phyloP scores from a whole-genome alignment of 495 filamentous ascomycete species.

The Podospora anserina region DNA sequence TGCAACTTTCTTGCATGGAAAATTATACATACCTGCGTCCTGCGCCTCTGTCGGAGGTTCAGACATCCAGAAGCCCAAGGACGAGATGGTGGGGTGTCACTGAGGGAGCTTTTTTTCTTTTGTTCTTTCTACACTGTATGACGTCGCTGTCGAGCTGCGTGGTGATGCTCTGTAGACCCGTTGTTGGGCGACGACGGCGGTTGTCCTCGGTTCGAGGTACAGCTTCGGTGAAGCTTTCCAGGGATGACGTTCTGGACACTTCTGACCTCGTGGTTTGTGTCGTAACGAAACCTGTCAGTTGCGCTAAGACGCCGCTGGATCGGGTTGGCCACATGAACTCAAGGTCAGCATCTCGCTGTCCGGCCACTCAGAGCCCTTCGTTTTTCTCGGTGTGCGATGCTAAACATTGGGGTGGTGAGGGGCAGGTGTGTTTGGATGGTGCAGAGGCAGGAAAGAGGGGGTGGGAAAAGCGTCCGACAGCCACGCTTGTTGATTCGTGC shows the following conservation, averaged over 20 bases:
- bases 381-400: slow-evolving; percentile 19
- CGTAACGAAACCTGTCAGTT: slow-evolving; percentile 12
- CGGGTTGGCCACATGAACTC: slow-evolving; percentile 33
- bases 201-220: background rate
- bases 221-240: background rate
- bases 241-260: background rate
- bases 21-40: background rate
- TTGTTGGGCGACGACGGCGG: background rate
- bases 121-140: background rate
- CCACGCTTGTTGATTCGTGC: background rate
- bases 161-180: background rate
- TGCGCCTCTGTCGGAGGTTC: background rate
- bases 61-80: slow-evolving; percentile 7
- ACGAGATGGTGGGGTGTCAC: slow-evolving; percentile 12
- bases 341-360: slow-evolving; percentile 29
- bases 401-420: slow-evolving; percentile 11
- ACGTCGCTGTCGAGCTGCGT: background rate
- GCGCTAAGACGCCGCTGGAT: slow-evolving; percentile 13
- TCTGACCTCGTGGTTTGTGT: slow-evolving; percentile 9
- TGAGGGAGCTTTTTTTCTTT: too few species aligned
- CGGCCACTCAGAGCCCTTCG: slow-evolving; percentile 25
- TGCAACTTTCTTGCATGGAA: background rate
- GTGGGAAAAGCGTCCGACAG: slow-evolving; percentile 7
- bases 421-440: background rate
- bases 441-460: slow-evolving; percentile 9